phyloP scores from a whole-genome alignment of 1,284 basidiomycete genomes.

The Ganoderma multipileum region DNA sequence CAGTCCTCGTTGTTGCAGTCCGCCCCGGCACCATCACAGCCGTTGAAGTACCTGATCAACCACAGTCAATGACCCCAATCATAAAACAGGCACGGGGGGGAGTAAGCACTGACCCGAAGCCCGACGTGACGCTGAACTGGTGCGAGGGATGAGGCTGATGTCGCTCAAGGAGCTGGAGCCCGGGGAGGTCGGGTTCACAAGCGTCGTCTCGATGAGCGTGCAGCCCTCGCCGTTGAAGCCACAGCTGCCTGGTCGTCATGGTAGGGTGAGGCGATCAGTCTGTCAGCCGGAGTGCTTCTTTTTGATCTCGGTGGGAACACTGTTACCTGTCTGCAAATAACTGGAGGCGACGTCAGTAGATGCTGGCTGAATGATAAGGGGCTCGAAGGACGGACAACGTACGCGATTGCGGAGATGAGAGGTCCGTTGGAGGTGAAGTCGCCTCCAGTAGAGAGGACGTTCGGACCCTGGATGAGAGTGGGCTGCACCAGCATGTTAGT shows the following conservation, averaged over 20 bases:
- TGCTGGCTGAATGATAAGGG: too few species aligned
- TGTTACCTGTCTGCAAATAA: slow-evolving; percentile 43
- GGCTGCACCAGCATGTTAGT: too few species aligned
- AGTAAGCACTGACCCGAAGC: slow-evolving; percentile 35
- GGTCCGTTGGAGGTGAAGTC: slow-evolving; percentile 41
- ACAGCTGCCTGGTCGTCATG: slow-evolving; percentile 38
- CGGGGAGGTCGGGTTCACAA: slow-evolving; percentile 46
- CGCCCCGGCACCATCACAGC: slow-evolving; percentile 43
- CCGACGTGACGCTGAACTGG: slow-evolving; percentile 40
- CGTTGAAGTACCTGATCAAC: slow-evolving; percentile 34
- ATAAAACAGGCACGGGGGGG: neutral
- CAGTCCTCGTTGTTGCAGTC: slow-evolving; percentile 34
- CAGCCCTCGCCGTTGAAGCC: slow-evolving; percentile 51
- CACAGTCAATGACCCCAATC: neutral
- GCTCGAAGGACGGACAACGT: slow-evolving; percentile 14
- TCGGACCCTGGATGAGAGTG: slow-evolving; percentile 40
- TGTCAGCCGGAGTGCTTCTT: neutral
- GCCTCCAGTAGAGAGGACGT: slow-evolving; percentile 42
- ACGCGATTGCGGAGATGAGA: slow-evolving; percentile 44
- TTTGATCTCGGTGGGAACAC: slow-evolving; percentile 5
- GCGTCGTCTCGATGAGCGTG: slow-evolving; percentile 49
- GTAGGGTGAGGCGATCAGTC: neutral
- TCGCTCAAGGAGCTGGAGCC: slow-evolving; percentile 52
- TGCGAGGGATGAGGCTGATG: slow-evolving; percentile 52
- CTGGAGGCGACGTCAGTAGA: slow-evolving; percentile 22